Base-by-base conservation (phyloP, 2,329 filamentous ascomycete genomes). In the Neurospora crassa region DNA sequence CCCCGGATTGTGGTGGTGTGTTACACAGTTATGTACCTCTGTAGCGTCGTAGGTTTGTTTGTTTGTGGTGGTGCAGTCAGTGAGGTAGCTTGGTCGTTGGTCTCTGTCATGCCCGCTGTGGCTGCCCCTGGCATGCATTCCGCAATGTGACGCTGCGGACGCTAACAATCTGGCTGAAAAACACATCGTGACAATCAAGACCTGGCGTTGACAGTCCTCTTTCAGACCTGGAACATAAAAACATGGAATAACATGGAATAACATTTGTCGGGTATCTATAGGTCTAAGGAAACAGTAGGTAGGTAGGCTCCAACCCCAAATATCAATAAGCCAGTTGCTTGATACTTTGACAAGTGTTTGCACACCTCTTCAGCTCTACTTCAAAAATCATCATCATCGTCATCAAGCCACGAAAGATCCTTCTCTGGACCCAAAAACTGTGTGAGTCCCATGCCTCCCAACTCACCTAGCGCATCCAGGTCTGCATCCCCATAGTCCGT, bases 401-500 rank as follows among this genome's bases (percentile, higher is more conserved):
- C 53, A 63, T 63, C 53, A 63, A 63, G 53, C 53, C 53, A 63
- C 10, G 53, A 63, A 3, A 63, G 29, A 37, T 63, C 53, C 53
- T 37, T 63, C 16, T 63, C 53, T 5, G 53, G 29, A 8, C 53
- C 53, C 53, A 63, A n/a, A 8, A 63, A 63, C 53, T 63, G 53
- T 2, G 53, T 63, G 7, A 63, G 29, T 8, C 53, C 53, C 14
- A 63, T 63, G 10, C 53, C 47, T 34, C 24, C 53, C 29, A 37
- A 18, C 53, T 34, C 24, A 18, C 53, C 53, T 37, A 63, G 53
- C 53, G 3, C 53, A 63, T 37, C 53, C 16, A 63, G 29, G 12
- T 76, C 74, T 7, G 71, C 18, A 47, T 76, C 76, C 5, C 75
- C 75, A 24, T 77, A 77, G 40, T 77, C 75, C 1, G 75, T 76